Conservation (phyloP, 345 rosid genomes). For the Sonneratia alba region DNA sequence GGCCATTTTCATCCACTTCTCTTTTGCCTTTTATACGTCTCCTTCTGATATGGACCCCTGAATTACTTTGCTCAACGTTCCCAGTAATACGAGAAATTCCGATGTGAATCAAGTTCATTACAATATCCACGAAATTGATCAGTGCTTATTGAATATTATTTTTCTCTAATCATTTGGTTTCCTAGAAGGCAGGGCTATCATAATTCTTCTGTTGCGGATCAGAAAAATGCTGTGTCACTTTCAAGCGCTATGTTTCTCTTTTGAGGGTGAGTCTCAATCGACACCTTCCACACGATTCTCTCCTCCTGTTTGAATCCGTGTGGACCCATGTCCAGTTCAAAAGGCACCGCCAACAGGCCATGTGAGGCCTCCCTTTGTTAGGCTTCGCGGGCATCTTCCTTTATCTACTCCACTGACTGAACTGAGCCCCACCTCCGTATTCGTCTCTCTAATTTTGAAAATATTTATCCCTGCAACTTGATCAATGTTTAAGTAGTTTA, state of each 20-base stretch:
- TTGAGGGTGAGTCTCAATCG: neutral
- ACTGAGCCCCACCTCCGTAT: neutral
- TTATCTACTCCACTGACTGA: neutral
- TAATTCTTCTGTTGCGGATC: too few relatives aligned
- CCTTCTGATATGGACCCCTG: neutral
- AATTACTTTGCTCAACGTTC: neutral
- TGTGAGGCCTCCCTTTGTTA: neutral
- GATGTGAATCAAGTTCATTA: neutral
- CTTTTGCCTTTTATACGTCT: neutral
- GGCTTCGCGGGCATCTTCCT: neutral
- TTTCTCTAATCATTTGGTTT: too few relatives aligned
- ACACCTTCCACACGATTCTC: too few relatives aligned
- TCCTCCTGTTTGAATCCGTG: neutral
- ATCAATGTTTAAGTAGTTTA: too few relatives aligned
- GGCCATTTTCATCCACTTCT: neutral
- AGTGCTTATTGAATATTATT: too few relatives aligned
- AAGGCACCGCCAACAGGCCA: conserved; percentile 3
- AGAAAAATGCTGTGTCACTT: too few relatives aligned
- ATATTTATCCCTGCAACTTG: neutral
- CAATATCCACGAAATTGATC: too few relatives aligned
- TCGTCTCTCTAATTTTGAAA: neutral
- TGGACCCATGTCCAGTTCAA: neutral
- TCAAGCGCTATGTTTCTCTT: too few relatives aligned
- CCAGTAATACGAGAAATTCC: neutral
- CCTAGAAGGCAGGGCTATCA: too few relatives aligned